A percentile compares a stretch with the other conserved stretches of the same genome.
These are phyloP conservation scores for Quambalaria eucalypti DNA, from an alignment of 1,284 basidiomycete genomes.

Conservation along the genomic window DNA sequence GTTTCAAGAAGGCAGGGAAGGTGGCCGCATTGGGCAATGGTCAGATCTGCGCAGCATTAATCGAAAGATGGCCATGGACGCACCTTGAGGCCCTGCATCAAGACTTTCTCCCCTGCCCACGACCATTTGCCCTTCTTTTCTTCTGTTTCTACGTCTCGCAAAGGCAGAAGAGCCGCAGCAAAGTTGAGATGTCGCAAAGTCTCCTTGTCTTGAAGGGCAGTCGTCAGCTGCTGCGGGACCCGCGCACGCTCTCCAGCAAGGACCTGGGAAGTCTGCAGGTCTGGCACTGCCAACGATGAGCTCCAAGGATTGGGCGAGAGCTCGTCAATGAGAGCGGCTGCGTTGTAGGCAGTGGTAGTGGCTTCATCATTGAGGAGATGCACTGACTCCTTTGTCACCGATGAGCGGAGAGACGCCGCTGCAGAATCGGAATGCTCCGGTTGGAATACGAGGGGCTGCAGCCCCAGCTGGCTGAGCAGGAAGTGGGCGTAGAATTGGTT, in stretches of 20 bases:
- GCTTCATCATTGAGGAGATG: no score
- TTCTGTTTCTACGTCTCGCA: constrained; percentile 18
- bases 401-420: no score
- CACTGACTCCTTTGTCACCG: no score
- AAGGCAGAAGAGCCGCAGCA: constrained; percentile 18
- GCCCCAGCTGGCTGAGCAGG: constrained; percentile 27
- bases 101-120: constrained; percentile 31
- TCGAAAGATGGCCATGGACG: background rate
- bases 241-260: no score
- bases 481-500: constrained; percentile 30
- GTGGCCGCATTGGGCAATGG: no score
- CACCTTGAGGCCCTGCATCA: constrained; percentile 37
- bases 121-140: constrained; percentile 30
- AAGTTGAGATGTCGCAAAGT: constrained; percentile 24
- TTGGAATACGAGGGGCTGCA: constrained; percentile 33
- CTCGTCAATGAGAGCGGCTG: no score
- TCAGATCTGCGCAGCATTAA: constrained; percentile 10
- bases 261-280: no score
- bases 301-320: no score
- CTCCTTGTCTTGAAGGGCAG: constrained; percentile 12
- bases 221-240: constrained; percentile 5
- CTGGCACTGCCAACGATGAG: no score
- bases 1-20: no score
- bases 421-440: no score
- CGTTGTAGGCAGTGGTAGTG: no score